Evolutionary conservation across 163 green algal genomes (phyloP), one percentile per base, ranked within the genome.

Genomic region (Scenedesmus sp.): DNA sequence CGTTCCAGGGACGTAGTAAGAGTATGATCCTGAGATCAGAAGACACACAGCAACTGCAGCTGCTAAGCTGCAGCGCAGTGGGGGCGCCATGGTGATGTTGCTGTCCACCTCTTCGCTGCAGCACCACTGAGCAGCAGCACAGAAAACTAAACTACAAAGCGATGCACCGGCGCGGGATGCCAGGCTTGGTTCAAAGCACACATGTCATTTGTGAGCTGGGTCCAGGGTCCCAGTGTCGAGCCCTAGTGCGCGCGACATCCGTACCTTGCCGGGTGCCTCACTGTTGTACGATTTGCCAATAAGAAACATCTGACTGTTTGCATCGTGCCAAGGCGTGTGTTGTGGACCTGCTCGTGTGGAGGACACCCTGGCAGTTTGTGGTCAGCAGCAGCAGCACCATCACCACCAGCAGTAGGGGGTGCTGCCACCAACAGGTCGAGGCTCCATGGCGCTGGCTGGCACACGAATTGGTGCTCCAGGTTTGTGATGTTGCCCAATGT

Each of bases 1-100:
- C 0, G 96, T 97, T 55, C 97, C 97, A 20, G 97, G 96, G 2
- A 98, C 93, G 82, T 98, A 98, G 89, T 98, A 98, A 1, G 23
- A 15, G 23, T 52, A 3, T 79, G 70, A 4, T 79, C 70, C 70
- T 79, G 23, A 79, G 46, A 79, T 52, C 70, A 79, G 23, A 1
- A 46, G 5, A 13, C 46, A 79, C 2, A 79, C 0, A 4, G 23
- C 70, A 52, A 79, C 23, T 16, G 70, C 4, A 79, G 70, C 70
- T 79, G 23, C 70, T 79, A 79, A 15, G 5, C 70, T 79, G 70
- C 70, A 46, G 23, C 70, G 70, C 20, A 79, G 70, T 23, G 20
- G 20, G 70, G 70, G 23, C 46, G 70, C 70, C 70, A 79, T 79
- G 18, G 70, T 79, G 70, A 79, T 79, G 70, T 79, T 79, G 70